phyloP scores from a whole-genome alignment of 768 basidiomycete genomes.

The Psilocybe sp. region DNA sequence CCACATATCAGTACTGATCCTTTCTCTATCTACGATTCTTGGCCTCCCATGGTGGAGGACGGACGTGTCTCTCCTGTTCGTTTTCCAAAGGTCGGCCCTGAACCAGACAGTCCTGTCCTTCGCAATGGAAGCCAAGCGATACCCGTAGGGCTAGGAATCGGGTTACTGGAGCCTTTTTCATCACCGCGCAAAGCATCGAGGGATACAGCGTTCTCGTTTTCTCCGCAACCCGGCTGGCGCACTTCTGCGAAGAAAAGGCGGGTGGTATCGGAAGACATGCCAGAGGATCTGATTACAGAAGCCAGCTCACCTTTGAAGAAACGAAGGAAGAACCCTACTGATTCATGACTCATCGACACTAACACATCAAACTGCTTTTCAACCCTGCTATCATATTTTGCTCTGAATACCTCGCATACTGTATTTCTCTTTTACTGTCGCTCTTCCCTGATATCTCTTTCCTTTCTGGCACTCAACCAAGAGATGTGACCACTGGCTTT shows the following conservation, averaged over 20 bases:
- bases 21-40: conserved; percentile 45
- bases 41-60: conserved; percentile 27
- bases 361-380: conserved; percentile 11
- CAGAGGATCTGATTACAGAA: conserved; percentile 10
- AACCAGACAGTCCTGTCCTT: conserved; percentile 56
- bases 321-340: conserved; percentile 36
- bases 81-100: conserved; percentile 28
- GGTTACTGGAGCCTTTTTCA: conserved; percentile 54
- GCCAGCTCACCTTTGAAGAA: conserved; percentile 47
- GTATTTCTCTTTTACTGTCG: conserved; percentile 24
- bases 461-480: not conserved
- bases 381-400: conserved; percentile 22
- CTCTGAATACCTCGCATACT: conserved; percentile 17
- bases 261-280: too few relatives aligned
- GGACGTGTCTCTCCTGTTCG: conserved; percentile 21
- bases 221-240: conserved; percentile 26
- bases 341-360: conserved; percentile 6
- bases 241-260: conserved; percentile 10
- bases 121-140: conserved; percentile 33
- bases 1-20: conserved; percentile 33
- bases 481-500: not conserved
- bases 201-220: conserved; percentile 14
- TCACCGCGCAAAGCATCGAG: conserved; percentile 22
- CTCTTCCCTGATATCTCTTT: conserved; percentile 15
- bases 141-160: conserved; percentile 45